Base-by-base conservation (phyloP, 768 basidiomycete genomes). In the Leccinum aurantiacum region DNA sequence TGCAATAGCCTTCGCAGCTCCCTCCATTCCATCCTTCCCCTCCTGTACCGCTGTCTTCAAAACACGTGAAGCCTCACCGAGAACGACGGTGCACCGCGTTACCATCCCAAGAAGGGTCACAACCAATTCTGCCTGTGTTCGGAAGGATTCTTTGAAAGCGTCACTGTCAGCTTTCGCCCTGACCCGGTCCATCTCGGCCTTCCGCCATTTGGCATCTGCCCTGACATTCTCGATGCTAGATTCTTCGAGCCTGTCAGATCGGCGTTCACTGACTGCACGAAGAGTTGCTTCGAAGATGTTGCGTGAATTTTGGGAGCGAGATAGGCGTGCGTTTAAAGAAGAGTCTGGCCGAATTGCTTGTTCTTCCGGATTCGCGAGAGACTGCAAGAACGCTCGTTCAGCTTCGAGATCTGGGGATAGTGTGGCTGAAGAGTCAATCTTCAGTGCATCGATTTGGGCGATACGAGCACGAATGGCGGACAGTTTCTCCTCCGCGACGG, bases 281-380 rank as follows among this genome's bases (percentile, higher is more conserved):
- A 94, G 82, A 38, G 89, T 91, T 15, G 90, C 92, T 51, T 92
- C 90, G 68, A 94, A 92, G 82, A 94, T 89, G 33, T 88, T 85
- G 61, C 77, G 80, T 4, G 90, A 86, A 69, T 93, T 94, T 59
- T 81, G 80, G 3, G 91, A 88, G 6, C 87, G 84, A 67, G 85
- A 83, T 29, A 91, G 70, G 57, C 86, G 82, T 55, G 76, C 71
- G 60, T 80, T 83, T 47, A 91, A 72, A 1, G 80, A 70, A 8
- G 91, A 90, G 50, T 82, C 79, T 2, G 84, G 70, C 67, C 80
- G 84, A 53, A 88, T 68, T 22, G 79, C 82, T 56, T 85, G 80
- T 70, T 93, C 91, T 70, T 94, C 91, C 1, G 89, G 84, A 6
- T 70, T 76, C 17, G 85, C 87, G 59, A 95, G 77, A 31, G 87